phyloP scores from a whole-genome alignment of 441 rosid genomes.

The Adansonia grandidieri region DNA sequence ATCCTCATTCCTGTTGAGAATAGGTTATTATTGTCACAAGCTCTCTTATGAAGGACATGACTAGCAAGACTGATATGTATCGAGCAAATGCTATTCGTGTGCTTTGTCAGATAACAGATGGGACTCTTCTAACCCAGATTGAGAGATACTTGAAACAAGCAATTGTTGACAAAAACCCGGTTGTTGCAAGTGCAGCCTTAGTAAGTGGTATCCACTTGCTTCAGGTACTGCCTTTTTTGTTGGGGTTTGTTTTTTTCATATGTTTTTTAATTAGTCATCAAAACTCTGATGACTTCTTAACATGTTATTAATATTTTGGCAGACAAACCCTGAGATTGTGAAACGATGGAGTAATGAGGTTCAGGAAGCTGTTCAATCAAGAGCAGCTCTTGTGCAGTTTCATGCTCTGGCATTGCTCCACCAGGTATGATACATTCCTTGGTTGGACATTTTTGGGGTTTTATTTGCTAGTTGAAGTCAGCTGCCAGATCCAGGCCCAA shows the following conservation, averaged over 20 bases:
- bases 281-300: constrained; percentile 10
- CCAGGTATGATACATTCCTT: constrained; percentile 54
- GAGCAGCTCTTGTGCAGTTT: constrained; percentile 95
- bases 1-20: constrained; percentile 13
- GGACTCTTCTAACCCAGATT: constrained; percentile 90
- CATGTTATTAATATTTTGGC: constrained; percentile 28
- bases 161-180: constrained; percentile 96
- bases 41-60: constrained; percentile 99
- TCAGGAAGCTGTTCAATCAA: constrained; percentile 97
- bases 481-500: neutral
- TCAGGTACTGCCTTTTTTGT: constrained; percentile 54
- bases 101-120: constrained; percentile 90
- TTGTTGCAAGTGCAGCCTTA: constrained; percentile 98
- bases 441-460: constrained; percentile 21
- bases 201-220: constrained; percentile 97
- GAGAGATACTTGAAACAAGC: constrained; percentile 98
- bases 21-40: constrained; percentile 98
- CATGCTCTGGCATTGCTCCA: constrained; percentile 94
- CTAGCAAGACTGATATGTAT: constrained; percentile 95
- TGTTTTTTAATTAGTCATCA: neutral
- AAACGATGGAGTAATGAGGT: constrained; percentile 99
- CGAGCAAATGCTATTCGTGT: constrained; percentile 97
- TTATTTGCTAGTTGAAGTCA: neutral
- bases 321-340: constrained; percentile 98
- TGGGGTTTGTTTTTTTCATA: neutral